Evolutionary conservation across 306 rosid genomes (phyloP).

Genomic region (Begonia masoniana): DNA sequence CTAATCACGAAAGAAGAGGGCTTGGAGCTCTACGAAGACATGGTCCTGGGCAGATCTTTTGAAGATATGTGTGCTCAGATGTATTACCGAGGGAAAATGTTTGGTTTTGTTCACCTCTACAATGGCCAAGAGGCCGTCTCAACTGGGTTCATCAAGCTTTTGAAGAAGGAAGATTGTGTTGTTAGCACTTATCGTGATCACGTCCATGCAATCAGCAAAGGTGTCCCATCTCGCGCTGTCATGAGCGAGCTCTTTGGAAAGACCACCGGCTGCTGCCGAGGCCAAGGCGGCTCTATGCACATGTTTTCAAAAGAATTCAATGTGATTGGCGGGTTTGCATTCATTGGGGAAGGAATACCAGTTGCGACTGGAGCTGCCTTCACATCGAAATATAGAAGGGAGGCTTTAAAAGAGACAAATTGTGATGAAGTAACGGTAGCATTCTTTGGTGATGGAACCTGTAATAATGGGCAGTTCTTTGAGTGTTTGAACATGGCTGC

Average conservation of each 20-base stretch:
- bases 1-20: slow-evolving; percentile 86
- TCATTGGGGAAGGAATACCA: slow-evolving; percentile 98
- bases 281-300: slow-evolving; percentile 99
- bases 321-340: slow-evolving; percentile 87
- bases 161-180: slow-evolving; percentile 61
- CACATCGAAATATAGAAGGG: slow-evolving; percentile 68
- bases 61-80: slow-evolving; percentile 99
- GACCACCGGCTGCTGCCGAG: slow-evolving; percentile 93
- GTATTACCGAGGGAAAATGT: slow-evolving; percentile 96
- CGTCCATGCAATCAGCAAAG: slow-evolving; percentile 96
- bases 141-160: slow-evolving; percentile 84
- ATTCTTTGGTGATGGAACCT: slow-evolving; percentile 92
- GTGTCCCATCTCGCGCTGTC: slow-evolving; percentile 78
- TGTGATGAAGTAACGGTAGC: slow-evolving; percentile 76
- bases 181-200: slow-evolving; percentile 96
- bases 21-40: slow-evolving; percentile 82
- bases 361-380: slow-evolving; percentile 96
- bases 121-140: slow-evolving; percentile 99
- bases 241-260: slow-evolving; percentile 99
- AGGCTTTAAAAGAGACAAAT: slow-evolving; percentile 57
- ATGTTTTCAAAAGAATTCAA: slow-evolving; percentile 94
- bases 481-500: slow-evolving; percentile 99
- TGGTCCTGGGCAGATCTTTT: slow-evolving; percentile 78
- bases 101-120: slow-evolving; percentile 96
- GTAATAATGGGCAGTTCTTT: slow-evolving; percentile 90